Base-by-base conservation (phyloP, 208 protist genomes). In the Angomonas deanei region DNA sequence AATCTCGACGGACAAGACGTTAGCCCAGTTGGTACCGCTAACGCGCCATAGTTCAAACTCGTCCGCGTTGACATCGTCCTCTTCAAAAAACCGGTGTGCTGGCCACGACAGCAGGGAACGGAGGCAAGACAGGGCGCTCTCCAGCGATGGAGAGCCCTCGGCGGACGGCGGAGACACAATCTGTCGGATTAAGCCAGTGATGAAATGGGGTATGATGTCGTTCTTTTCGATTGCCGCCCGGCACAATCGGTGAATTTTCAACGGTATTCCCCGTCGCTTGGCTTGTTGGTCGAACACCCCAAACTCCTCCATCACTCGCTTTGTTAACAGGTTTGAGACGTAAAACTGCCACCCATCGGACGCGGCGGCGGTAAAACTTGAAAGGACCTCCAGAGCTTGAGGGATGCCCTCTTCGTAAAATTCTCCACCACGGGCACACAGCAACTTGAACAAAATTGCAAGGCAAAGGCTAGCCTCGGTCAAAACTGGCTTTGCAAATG, bases 1-100 rank as follows among this genome's bases (percentile, higher is more conserved):
- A n/a, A n/a, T n/a, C n/a, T n/a, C n/a, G n/a, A n/a, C n/a, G n/a
- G n/a, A n/a, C n/a, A n/a, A n/a, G n/a, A n/a, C 36, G 8, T 15
- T 42, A 42, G 36, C 36, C 36, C 8, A 42, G 36, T 15, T 15
- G 36, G 36, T 42, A n/a, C 36, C 36, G 8, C 15, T 42, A 8
- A 42, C 36, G 11, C 36, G 36, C 8, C 36, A 42, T 15, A 42
- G 8, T 15, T 42, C 36, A 8, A 8, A 8, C 36, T 42, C 36
- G 36, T 42, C 8, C 36, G 8, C 36, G 36, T 42, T 42, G 8
- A 72, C 57, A 0, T 64, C 63, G 30, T 94, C 83, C 56, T 91
- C 82, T 27, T 92, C 88, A 73, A 94, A 89, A 55, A 86, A 92
- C 26, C 65, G 61, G 49, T 94, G 85, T 53, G 56, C 39, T 0